Base-by-base conservation (phyloP, 768 basidiomycete genomes). In the Mrakia blollopis region DNA sequence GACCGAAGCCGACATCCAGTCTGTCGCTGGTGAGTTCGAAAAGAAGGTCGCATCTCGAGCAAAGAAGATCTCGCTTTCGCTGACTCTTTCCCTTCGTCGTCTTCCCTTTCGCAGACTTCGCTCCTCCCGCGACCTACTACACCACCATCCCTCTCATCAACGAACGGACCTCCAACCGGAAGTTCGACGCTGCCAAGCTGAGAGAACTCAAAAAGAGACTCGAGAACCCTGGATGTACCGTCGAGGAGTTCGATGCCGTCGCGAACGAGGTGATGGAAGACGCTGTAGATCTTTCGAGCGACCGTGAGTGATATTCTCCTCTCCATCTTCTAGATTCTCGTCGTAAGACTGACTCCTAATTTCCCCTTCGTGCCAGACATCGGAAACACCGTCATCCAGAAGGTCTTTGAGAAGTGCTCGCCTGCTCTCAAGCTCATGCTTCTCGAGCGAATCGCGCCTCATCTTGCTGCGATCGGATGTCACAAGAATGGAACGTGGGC, bases 401-500 rank as follows among this genome's bases (percentile, higher is more conserved):
- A 98, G 84, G 85, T 99, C 21, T 99, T 96, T 81, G 96, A 98
- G 84, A 90, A 88, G 81, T 93, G 92, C 82, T 92, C 92, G 21
- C 84, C 89, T 54, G 85, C 81, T 4, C 90, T 94, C 41, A 87
- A 94, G 80, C 88, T 93, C 79, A 90, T 90, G 23, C 95, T 99
- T 92, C 86, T 99, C 74, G 95, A 98, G 81, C 90, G 95, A 69
- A 91, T 98, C 78, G 88, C 89, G 5, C 97, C 97, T 68, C 92
- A 96, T 83, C 86, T 99, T 57, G 96, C 96, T 32, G 92, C 93
- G 89, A 97, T 98, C 79, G 97, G 97, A 37, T 94, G 96, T 75
- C 97, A 99, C 87, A 98, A 98, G 87, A 98, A 99, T 80, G 97
- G 97, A 39, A 99, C 97, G 0, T 98, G 97, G 97, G 96, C 96